Conservation (phyloP, 306 rosid species). For the Astragalus glycyphyllos region DNA sequence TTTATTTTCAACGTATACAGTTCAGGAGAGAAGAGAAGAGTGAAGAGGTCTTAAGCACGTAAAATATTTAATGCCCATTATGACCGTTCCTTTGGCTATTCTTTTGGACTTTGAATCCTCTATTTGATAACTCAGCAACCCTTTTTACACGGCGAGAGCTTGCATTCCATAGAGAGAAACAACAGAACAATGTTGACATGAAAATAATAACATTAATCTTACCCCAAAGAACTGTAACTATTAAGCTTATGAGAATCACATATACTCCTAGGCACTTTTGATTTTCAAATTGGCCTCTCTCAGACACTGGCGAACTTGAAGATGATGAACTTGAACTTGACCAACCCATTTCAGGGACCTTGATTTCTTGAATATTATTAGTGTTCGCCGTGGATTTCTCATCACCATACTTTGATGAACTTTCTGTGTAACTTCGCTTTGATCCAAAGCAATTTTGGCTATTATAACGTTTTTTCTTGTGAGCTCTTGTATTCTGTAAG, state of each 20-base stretch:
- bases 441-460: conserved; percentile 50
- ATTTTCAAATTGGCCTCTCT: conserved; percentile 39
- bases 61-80: background rate
- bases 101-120: conserved; percentile 32
- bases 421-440: conserved; percentile 39
- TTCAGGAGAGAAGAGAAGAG: background rate
- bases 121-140: conserved; percentile 41
- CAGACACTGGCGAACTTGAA: conserved; percentile 21
- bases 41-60: background rate
- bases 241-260: conserved; percentile 58
- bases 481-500: conserved; percentile 53
- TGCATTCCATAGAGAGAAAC: conserved; percentile 35
- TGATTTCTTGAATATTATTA: background rate
- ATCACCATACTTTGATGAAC: conserved; percentile 23
- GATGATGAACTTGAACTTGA: conserved; percentile 31
- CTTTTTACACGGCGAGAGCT: conserved; percentile 19
- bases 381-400: conserved; percentile 24
- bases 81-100: conserved; percentile 40
- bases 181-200: conserved; percentile 57
- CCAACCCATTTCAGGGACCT: background rate
- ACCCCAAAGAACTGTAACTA: conserved; percentile 59
- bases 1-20: background rate
- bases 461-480: conserved; percentile 27
- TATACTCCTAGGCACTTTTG: conserved; percentile 40
- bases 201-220: conserved; percentile 53